A percentile compares a stretch with the other conserved stretches of the same genome.
phyloP scores from a whole-genome alignment of 2,329 filamentous ascomycete species.

The Colletotrichum scovillei region DNA sequence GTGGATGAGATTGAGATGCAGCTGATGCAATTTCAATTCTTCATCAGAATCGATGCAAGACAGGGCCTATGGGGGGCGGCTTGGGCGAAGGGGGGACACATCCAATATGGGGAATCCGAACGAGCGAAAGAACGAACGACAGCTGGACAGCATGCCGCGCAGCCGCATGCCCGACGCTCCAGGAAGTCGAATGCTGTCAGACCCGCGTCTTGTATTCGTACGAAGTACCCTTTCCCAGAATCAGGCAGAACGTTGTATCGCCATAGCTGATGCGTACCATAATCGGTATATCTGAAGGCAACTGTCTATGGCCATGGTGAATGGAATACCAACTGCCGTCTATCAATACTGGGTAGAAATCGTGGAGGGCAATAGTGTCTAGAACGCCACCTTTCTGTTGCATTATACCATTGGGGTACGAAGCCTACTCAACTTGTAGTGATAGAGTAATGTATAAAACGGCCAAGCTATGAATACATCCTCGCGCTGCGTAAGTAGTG shows the following conservation, averaged over 20 bases:
- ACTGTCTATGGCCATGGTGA: not conserved
- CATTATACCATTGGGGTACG: not conserved
- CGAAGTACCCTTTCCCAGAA: not conserved
- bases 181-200: not conserved
- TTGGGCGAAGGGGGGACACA: not conserved
- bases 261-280: too few relatives aligned
- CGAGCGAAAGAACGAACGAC: not conserved
- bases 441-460: not conserved
- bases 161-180: not conserved
- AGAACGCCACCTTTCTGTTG: not conserved
- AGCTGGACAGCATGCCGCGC: not conserved
- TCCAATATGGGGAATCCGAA: constrained; percentile 1
- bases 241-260: not conserved
- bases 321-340: not conserved
- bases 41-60: constrained; percentile 6
- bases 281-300: not conserved
- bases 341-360: not conserved
- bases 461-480: not conserved
- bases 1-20: constrained; percentile 23
- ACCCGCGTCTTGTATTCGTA: not conserved
- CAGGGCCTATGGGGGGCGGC: not conserved
- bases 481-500: not conserved
- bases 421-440: not conserved
- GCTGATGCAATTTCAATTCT: constrained; percentile 27
- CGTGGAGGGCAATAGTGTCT: not conserved